phyloP scores from a whole-genome alignment of 345 rosid species.

The Balakata baccata region DNA sequence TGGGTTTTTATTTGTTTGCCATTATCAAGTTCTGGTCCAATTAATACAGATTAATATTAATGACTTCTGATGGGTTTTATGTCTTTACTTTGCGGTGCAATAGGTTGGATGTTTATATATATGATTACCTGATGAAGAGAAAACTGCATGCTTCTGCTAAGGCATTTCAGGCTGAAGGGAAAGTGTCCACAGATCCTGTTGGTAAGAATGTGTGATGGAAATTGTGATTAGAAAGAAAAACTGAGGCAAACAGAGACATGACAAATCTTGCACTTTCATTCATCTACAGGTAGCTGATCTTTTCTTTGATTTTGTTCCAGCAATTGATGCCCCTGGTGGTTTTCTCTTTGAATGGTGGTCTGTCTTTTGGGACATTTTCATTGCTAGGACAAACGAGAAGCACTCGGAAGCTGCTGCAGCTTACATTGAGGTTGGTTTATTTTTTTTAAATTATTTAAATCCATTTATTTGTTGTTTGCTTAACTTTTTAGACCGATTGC shows the following conservation, averaged over 20 bases:
- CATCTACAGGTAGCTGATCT: constrained; percentile 3
- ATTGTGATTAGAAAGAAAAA: neutral
- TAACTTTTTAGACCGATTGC: neutral
- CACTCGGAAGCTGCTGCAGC: constrained; percentile 59
- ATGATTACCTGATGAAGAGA: constrained; percentile 63
- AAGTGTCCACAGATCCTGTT: constrained; percentile 53
- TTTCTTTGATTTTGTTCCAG: constrained; percentile 29
- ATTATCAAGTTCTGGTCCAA: neutral
- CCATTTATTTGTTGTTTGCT: neutral
- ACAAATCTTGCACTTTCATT: neutral
- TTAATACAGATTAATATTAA: neutral
- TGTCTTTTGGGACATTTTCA: constrained; percentile 71
- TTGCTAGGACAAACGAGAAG: constrained; percentile 54
- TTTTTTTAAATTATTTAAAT: too few species aligned
- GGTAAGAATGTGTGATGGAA: constrained; percentile 37
- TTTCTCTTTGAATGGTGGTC: constrained; percentile 83
- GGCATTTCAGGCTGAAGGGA: constrained; percentile 62
- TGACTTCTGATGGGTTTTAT: constrained; percentile 1
- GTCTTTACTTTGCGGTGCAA: constrained; percentile 1
- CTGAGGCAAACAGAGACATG: neutral
- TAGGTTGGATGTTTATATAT: constrained; percentile 70
- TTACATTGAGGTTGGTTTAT: constrained; percentile 45
- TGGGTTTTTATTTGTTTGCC: neutral
- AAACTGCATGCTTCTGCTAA: constrained; percentile 57
- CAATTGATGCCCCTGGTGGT: constrained; percentile 67